Conservation (phyloP, 768 basidiomycete species). For the Agaricus subrufescens region DNA sequence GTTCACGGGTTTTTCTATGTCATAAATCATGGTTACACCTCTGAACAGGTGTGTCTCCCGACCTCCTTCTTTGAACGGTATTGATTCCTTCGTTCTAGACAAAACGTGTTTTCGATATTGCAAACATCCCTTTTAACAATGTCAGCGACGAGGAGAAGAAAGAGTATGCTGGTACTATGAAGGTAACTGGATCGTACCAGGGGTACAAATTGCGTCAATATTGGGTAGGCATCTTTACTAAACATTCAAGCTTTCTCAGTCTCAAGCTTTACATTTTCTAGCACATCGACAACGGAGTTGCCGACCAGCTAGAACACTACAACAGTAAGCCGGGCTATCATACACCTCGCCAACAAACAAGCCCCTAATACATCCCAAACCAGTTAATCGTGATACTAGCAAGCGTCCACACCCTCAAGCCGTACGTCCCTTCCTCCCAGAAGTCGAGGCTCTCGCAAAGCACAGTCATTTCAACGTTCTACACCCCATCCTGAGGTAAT, state of each 20-base stretch:
- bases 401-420: constrained; percentile 45
- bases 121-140: constrained; percentile 37
- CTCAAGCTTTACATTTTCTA: constrained; percentile 15
- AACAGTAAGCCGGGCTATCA: constrained; percentile 37
- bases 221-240: constrained; percentile 33
- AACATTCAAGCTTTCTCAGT: neutral
- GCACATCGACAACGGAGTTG: constrained; percentile 60
- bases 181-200: constrained; percentile 43
- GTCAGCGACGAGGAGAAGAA: constrained; percentile 40
- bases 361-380: neutral
- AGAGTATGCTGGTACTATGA: constrained; percentile 29
- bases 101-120: constrained; percentile 43
- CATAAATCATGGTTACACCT: constrained; percentile 40
- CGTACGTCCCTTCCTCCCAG: constrained; percentile 46
- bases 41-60: constrained; percentile 26
- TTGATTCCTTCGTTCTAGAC: constrained; percentile 24
- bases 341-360: neutral
- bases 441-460: constrained; percentile 45
- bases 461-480: constrained; percentile 51
- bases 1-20: constrained; percentile 45
- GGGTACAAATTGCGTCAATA: constrained; percentile 53
- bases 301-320: constrained; percentile 63
- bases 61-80: no score
- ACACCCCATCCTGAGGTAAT: constrained; percentile 41
- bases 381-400: constrained; percentile 45